These are phyloP conservation scores for Bipolaris zeicola DNA, from an alignment of 2,329 filamentous ascomycete species.

Conservation along the genomic window DNA sequence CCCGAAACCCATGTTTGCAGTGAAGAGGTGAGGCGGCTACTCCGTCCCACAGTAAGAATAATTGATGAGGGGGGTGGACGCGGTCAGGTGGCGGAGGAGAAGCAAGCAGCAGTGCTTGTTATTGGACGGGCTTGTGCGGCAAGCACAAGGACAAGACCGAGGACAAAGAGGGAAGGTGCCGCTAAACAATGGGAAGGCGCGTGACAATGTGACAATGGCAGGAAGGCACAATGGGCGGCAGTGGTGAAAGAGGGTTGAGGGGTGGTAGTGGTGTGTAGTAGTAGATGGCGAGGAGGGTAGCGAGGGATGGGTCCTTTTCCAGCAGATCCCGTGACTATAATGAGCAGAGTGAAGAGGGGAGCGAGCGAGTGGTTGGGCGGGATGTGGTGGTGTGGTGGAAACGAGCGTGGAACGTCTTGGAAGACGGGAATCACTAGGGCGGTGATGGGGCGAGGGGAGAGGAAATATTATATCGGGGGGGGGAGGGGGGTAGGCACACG, in stretches of 20 bases:
- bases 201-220: constrained; percentile 7
- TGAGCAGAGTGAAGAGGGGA: constrained; percentile 7
- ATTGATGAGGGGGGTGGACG: constrained; percentile 15
- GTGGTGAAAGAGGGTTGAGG: neutral
- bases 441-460: constrained; percentile 17
- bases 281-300: neutral
- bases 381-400: constrained; percentile 31
- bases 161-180: constrained; percentile 18
- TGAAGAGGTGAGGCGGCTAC: constrained; percentile 15
- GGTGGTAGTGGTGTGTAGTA: neutral
- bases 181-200: constrained; percentile 7
- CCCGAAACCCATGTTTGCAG: constrained; percentile 29
- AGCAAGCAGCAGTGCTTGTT: constrained; percentile 22
- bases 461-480: constrained; percentile 32
- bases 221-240: neutral
- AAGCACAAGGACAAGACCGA: constrained; percentile 23
- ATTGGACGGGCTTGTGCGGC: constrained; percentile 16
- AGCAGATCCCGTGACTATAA: constrained; percentile 21
- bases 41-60: constrained; percentile 29
- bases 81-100: neutral
- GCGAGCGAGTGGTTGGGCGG: constrained; percentile 23
- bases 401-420: constrained; percentile 40
- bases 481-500: constrained; percentile 26
- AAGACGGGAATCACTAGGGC: constrained; percentile 35
- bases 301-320: constrained; percentile 11